Percentiles rank a stretch among this genome's conserved stretches.
Evolutionary conservation across 129 eudicot species (phyloP).

Genomic region (Sambucus nigra): DNA sequence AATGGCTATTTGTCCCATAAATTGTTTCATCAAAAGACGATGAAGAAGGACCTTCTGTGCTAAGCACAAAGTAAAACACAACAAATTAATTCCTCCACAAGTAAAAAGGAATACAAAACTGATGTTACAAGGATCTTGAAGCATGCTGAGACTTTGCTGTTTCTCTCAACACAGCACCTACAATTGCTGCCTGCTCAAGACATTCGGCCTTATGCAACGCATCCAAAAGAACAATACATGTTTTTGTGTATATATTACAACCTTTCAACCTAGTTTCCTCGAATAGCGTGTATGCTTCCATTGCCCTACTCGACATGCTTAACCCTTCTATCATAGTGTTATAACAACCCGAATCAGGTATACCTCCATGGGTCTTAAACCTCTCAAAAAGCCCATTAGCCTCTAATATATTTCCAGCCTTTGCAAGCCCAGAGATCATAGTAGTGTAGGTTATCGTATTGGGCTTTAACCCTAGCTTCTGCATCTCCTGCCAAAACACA

Average conservation of each 20-base stretch:
- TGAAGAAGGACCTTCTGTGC: too few species aligned
- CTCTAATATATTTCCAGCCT: constrained; percentile 68
- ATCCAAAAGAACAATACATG: constrained; percentile 88
- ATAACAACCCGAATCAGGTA: constrained; percentile 81
- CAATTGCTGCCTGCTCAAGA: constrained; percentile 92
- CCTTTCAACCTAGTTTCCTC: constrained; percentile 83
- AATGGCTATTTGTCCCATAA: too few species aligned
- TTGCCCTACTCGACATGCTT: constrained; percentile 63
- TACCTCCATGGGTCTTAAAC: constrained; percentile 69
- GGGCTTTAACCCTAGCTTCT: constrained; percentile 74
- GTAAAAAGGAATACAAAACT: background rate
- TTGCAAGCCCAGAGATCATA: constrained; percentile 93
- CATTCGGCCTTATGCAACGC: constrained; percentile 86
- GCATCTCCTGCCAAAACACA: constrained; percentile 96
- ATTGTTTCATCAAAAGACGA: too few species aligned
- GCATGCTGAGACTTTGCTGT: constrained; percentile 89
- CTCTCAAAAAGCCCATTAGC: constrained; percentile 64
- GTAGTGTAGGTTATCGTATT: constrained; percentile 70
- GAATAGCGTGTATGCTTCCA: constrained; percentile 61
- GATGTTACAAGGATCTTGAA: constrained; percentile 32
- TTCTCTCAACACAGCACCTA: constrained; percentile 87
- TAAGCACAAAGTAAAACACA: background rate
- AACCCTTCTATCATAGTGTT: constrained; percentile 85
- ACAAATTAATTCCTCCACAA: background rate
- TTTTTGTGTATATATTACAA: constrained; percentile 55